Conservation (phyloP, 2,329 filamentous ascomycete species). For the Pseudogymnoascus verrucosus region DNA sequence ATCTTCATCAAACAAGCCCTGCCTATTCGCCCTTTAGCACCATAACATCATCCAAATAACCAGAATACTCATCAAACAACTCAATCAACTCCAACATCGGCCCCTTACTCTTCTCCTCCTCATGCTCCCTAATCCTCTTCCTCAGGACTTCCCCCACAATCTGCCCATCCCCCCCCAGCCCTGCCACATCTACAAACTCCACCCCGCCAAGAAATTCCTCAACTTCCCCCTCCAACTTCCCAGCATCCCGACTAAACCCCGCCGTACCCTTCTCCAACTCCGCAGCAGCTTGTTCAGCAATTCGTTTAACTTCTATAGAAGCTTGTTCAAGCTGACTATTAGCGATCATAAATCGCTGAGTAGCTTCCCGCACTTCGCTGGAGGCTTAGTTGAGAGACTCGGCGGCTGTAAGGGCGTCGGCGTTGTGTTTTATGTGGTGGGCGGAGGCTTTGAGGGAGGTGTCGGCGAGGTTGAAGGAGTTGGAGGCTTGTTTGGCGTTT, state of each 20-base stretch:
- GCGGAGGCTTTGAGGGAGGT: not conserved
- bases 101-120: not conserved
- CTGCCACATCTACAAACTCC: not conserved
- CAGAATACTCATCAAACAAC: not conserved
- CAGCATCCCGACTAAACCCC: not conserved
- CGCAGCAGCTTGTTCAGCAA: not conserved
- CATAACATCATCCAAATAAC: not conserved
- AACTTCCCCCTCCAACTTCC: not conserved
- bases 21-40: not conserved
- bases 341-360: not conserved
- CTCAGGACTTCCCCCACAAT: not conserved
- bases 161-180: not conserved
- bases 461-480: not conserved
- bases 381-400: not conserved
- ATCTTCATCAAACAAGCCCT: not conserved
- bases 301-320: not conserved
- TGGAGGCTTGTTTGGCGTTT: not conserved
- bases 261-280: too few relatives aligned
- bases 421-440: not conserved
- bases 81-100: not conserved
- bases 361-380: not conserved
- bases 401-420: not conserved
- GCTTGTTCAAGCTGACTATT: not conserved
- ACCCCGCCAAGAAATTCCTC: not conserved
- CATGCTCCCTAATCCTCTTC: not conserved